Evolutionary conservation across 805 yeast species (phyloP).

Genomic region (Ogataea methylovora): DNA sequence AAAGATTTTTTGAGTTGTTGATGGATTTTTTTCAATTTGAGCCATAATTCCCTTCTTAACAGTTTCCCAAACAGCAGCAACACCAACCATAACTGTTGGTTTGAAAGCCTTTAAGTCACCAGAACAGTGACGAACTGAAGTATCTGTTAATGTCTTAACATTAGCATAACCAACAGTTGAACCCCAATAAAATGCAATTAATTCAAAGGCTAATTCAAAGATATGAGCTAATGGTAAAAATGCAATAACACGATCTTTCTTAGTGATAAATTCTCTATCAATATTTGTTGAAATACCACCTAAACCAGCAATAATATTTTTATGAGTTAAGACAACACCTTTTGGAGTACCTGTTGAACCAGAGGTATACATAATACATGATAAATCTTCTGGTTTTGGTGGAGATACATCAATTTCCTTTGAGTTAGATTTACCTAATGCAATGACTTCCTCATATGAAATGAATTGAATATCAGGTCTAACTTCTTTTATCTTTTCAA

Average conservation of each 20-base stretch:
- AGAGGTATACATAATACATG: slow-evolving; percentile 82
- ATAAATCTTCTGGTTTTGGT: slow-evolving; percentile 51
- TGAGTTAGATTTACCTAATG: slow-evolving; percentile 51
- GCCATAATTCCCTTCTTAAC: slow-evolving; percentile 86
- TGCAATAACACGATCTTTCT: slow-evolving; percentile 68
- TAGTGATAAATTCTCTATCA: slow-evolving; percentile 38
- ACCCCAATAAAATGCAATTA: slow-evolving; percentile 82
- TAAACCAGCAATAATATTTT: slow-evolving; percentile 71
- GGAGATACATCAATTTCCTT: slow-evolving; percentile 29
- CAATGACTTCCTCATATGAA: slow-evolving; percentile 57
- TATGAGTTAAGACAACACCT: slow-evolving; percentile 68
- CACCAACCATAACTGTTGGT: slow-evolving; percentile 97
- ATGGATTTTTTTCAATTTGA: slow-evolving; percentile 62
- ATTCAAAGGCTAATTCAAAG: slow-evolving; percentile 85
- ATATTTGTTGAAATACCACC: slow-evolving; percentile 74
- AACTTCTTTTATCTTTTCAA: slow-evolving; percentile 49
- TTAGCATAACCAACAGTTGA: slow-evolving; percentile 81
- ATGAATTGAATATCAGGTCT: slow-evolving; percentile 71
- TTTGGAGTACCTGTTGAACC: slow-evolving; percentile 84
- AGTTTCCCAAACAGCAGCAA: slow-evolving; percentile 97
- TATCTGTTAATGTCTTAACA: slow-evolving; percentile 84
- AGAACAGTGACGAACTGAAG: slow-evolving; percentile 72
- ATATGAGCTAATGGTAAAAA: slow-evolving; percentile 96
- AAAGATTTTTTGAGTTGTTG: slow-evolving; percentile 67
- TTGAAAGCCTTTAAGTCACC: slow-evolving; percentile 83